Base-by-base conservation (phyloP, 352 stramenopile species). In the Halophytophthora batemanensis region DNA sequence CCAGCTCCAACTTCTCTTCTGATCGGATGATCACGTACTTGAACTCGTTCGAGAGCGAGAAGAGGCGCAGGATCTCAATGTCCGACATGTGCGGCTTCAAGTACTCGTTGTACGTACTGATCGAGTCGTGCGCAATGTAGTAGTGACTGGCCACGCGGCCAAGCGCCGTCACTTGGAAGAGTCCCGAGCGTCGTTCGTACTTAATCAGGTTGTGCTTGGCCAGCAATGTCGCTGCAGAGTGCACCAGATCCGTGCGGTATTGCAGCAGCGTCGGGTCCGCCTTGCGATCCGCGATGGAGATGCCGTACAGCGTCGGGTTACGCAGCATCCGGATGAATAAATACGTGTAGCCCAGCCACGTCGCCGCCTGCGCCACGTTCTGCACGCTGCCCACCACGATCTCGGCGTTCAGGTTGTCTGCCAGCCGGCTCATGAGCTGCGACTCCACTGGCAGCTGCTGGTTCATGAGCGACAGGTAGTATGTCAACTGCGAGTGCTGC, bases 291-390 rank as follows among this genome's bases (percentile, higher is more conserved):
- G 85, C 86, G 4, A 92, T 67, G 0, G 87, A 88, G 18, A 99
- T 90, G 15, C 96, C 96, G 62, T 99, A 99, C 23, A 99, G 66
- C 18, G 66, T 82, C 15, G 98, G 98, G 56, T 98, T 98, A 23
- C 93, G 92, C 17, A 99, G 80, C 97, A 99, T 99, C 33, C 98
- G 87, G 47, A 99, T 96, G 64, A 98, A 99, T 38, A 99, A 74
- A 70, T 99, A 99, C 31, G 98, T 99, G 78, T 99, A 99, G 14
- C 96, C 96, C 8, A 99, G 77, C 98, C 97, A 99, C 35, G 97
- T 96, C 2, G 96, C 96, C 39, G 96, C 98, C 69, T 99, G 82
- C 11, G 70, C 60, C n/a, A 95, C 58, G 40, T 84, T 98, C 66
- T 98, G 90, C 37, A 99, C 87, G 18, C 90, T 98, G 4, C 97